Evolutionary conservation across 2,329 filamentous ascomycete species (phyloP).

Genomic region (Apiospora malaysiana): DNA sequence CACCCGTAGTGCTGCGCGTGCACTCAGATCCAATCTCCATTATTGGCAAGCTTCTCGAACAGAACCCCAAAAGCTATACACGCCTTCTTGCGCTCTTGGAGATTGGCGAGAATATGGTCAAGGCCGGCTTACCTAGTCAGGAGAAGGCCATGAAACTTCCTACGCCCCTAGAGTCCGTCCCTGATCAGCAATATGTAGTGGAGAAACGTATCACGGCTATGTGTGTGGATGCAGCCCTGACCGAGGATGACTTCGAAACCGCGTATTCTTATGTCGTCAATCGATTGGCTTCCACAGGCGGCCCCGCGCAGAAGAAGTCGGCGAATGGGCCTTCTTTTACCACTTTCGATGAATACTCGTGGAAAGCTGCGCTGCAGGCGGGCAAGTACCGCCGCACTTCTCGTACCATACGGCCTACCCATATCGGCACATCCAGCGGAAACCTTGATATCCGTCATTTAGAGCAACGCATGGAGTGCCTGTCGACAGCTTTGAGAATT

Average conservation of each 20-base stretch:
- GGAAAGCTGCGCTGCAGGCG: constrained; percentile 80
- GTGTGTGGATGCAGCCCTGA: constrained; percentile 78
- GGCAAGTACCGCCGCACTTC: constrained; percentile 71
- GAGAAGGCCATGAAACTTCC: constrained; percentile 32
- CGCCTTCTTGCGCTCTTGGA: constrained; percentile 74
- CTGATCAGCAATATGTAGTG: constrained; percentile 46
- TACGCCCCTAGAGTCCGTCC: neutral
- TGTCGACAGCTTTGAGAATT: constrained; percentile 76
- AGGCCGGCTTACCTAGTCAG: constrained; percentile 56
- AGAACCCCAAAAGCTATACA: constrained; percentile 77
- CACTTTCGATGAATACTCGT: constrained; percentile 69
- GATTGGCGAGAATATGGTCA: constrained; percentile 71
- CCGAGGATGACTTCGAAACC: constrained; percentile 83
- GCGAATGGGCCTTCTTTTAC: constrained; percentile 23
- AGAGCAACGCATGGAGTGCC: constrained; percentile 81
- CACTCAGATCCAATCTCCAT: constrained; percentile 77
- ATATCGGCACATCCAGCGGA: constrained; percentile 64
- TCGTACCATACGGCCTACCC: constrained; percentile 60
- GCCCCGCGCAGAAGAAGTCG: constrained; percentile 28
- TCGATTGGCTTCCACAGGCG: constrained; percentile 56
- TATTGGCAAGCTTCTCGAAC: constrained; percentile 74
- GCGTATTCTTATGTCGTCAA: constrained; percentile 84
- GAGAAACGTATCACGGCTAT: constrained; percentile 77
- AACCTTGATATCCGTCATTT: constrained; percentile 72
- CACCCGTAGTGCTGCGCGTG: constrained; percentile 78